phyloP scores from a whole-genome alignment of 75 land plant genomes.

The Larix kaempferi region DNA sequence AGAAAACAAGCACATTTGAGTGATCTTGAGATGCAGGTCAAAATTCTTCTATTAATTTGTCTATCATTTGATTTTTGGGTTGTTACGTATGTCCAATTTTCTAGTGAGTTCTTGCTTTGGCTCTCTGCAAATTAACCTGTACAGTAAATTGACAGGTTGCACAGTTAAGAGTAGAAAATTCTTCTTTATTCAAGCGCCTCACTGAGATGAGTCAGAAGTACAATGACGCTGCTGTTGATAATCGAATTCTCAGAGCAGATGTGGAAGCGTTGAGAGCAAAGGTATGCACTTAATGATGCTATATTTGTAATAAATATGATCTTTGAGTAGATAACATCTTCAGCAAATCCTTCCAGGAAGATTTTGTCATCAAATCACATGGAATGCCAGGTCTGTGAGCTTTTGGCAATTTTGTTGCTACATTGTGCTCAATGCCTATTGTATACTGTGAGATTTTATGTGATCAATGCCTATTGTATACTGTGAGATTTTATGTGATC shows the following conservation, averaged over 20 bases:
- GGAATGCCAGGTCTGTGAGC: no score
- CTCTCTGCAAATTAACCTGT: not conserved
- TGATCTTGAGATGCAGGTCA: slow-evolving; percentile 67
- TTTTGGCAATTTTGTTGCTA: no score
- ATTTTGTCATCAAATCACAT: no score
- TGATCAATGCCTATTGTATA: no score
- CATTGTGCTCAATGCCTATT: no score
- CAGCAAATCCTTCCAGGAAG: no score
- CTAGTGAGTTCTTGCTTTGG: not conserved
- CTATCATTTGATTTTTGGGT: not conserved
- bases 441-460: no score
- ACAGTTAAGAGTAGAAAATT: slow-evolving; percentile 66
- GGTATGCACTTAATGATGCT: slow-evolving; percentile 19
- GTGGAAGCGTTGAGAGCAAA: slow-evolving; percentile 64
- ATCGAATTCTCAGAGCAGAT: slow-evolving; percentile 76
- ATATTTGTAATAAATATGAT: no score
- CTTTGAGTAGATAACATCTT: no score
- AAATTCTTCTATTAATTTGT: slow-evolving; percentile 3
- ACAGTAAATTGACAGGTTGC: slow-evolving; percentile 41
- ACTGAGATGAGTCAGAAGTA: slow-evolving; percentile 58
- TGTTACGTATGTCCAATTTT: not conserved
- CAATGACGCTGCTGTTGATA: slow-evolving; percentile 59
- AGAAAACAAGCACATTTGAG: slow-evolving; percentile 70
- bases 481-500: no score
- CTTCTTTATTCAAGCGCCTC: slow-evolving; percentile 56